Percentiles rank a stretch among this genome's conserved stretches.
phyloP scores from a whole-genome alignment of 176 grass and related monocot species.

The Eleusine coracana region DNA sequence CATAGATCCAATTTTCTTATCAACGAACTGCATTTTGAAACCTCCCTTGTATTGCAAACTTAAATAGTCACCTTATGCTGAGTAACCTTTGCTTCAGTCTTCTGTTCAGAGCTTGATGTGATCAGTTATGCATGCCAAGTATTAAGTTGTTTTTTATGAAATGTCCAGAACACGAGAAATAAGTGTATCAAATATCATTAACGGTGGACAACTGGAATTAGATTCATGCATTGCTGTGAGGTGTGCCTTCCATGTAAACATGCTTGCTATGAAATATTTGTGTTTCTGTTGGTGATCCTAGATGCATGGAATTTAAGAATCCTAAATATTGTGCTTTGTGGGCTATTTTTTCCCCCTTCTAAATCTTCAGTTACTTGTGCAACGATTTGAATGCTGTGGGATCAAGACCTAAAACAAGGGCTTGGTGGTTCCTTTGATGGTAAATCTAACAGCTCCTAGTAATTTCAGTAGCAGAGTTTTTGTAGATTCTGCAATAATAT shows the following conservation, averaged over 20 bases:
- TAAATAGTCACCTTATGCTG: neutral
- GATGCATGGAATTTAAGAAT: neutral
- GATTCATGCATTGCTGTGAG: neutral
- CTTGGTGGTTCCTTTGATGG: neutral
- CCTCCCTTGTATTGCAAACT: constrained; percentile 21
- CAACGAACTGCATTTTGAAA: neutral
- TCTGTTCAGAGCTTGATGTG: neutral
- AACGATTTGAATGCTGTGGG: neutral
- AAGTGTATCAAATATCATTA: neutral
- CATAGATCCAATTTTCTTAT: neutral
- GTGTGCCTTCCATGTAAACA: neutral
- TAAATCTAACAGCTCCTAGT: neutral
- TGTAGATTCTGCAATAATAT: neutral
- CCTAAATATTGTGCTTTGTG: neutral
- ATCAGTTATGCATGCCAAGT: neutral
- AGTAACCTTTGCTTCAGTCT: neutral
- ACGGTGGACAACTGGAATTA: neutral
- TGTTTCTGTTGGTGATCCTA: neutral
- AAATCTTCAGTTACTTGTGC: neutral
- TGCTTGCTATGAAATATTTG: neutral
- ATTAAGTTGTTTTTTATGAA: neutral
- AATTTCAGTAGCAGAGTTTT: neutral
- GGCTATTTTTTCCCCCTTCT: neutral
- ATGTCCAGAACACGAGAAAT: neutral
- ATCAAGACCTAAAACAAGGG: neutral